Evolutionary conservation across 164 flowering plant genomes (phyloP), one percentile per base, ranked within the genome.

Genomic region (Macadamia integrifolia): DNA sequence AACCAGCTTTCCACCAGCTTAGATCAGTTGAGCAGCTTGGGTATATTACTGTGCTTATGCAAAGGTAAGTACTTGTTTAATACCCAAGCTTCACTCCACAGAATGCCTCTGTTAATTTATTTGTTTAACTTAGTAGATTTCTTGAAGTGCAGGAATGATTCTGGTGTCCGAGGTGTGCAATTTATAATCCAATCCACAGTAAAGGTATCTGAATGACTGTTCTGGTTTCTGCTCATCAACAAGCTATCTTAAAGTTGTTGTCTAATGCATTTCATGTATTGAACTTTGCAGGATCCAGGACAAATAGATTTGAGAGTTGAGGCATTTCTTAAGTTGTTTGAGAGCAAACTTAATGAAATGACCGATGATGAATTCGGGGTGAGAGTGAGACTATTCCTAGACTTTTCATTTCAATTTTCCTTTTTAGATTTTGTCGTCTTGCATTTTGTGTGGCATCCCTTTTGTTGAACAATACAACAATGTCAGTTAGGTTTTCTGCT

Each of bases 1-100:
- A 90, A 77, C 85, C 96, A 62, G 84, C 97, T 31, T 94, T 94
- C 73, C 93, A 92, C 80, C 98, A 91, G 78, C 97, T 94, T 74
- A 81, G 98, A 83, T 77, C 97, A 4, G 95, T 94, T 76, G 98
- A 94, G 87, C 98, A 94, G 75, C 96, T 94, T 81, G 98, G 98
- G 56, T 94, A 94, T 78, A 86, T 94, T 64, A 86, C 93, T 66
- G 85, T 65, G 35, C 91, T 94, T 59, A 61, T 77, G 80, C 88
- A 76, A 80, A 87, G 95, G 98, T 87, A 69, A 43, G 46, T 9
- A 48, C 9, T 4, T 70, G 40, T 48, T 18, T 46, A 60, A 6
- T 12, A 6, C 12, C 49, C 31, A 9, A n/a, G 62, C 29, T n/a
- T 61, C 53, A 50, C 52, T 56, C 48, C 28, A 6, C 48, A 55